These are phyloP conservation scores for Filobasidium wieringae DNA, from an alignment of 768 basidiomycete species.

Conservation along the genomic window DNA sequence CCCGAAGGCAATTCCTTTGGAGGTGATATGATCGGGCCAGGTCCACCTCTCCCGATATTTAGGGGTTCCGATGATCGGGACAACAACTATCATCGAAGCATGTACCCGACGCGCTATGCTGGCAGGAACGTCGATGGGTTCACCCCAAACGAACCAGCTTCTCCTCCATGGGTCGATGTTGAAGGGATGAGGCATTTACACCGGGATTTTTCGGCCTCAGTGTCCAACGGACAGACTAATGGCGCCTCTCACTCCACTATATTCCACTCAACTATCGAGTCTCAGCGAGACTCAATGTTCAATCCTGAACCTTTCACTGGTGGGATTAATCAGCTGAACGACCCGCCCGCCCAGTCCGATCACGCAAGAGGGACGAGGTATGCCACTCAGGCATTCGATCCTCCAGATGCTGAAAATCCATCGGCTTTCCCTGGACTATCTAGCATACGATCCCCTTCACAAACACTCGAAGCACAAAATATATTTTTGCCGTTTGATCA, in stretches of 20 bases:
- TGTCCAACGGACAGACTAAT: too few relatives aligned
- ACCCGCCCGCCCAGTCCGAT: background rate
- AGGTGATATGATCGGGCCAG: background rate
- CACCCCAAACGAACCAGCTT: too few relatives aligned
- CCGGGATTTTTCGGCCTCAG: too few relatives aligned
- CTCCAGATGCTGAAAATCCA: background rate
- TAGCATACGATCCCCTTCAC: background rate
- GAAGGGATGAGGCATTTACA: too few relatives aligned
- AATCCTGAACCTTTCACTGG: background rate
- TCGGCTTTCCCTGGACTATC: background rate
- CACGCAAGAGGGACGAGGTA: background rate
- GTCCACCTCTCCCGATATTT: background rate
- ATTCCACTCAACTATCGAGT: too few relatives aligned
- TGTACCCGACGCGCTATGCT: background rate
- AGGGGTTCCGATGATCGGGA: background rate
- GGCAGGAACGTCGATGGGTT: too few relatives aligned
- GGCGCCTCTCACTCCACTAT: too few relatives aligned
- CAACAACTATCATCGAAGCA: background rate
- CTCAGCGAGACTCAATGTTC: too few relatives aligned
- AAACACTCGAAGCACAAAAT: background rate
- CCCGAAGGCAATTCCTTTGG: background rate
- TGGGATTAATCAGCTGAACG: background rate
- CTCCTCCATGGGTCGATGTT: too few relatives aligned
- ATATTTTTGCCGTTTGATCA: constrained; percentile 4
- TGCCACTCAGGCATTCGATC: background rate